Evolutionary conservation across 1,139 yeast species (phyloP).

Genomic region (Hanseniaspora uvarum): DNA sequence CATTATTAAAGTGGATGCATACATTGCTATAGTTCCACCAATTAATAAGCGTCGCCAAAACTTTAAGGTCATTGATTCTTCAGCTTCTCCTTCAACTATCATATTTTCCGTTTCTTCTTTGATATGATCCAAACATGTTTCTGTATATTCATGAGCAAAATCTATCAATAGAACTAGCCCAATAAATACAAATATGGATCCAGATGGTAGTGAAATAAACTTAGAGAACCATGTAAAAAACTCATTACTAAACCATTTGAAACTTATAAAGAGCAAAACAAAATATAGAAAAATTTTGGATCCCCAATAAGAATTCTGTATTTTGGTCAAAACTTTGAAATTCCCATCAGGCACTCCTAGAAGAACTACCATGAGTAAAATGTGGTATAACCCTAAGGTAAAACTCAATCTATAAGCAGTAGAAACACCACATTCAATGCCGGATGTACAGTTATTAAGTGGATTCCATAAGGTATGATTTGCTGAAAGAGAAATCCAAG

Average conservation of each 20-base stretch:
- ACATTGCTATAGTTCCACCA: conserved; percentile 83
- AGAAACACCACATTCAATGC: conserved; percentile 86
- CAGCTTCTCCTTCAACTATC: background rate
- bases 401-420: conserved; percentile 86
- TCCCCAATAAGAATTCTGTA: conserved; percentile 91
- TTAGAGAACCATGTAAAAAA: conserved; percentile 89
- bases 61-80: conserved; percentile 15
- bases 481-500: conserved; percentile 78
- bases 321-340: conserved; percentile 47
- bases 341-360: conserved; percentile 46
- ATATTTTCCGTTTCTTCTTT: conserved; percentile 71
- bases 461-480: conserved; percentile 69
- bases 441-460: conserved; percentile 62
- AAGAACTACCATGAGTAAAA: conserved; percentile 30
- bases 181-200: conserved; percentile 75
- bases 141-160: conserved; percentile 99
- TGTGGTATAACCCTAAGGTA: conserved; percentile 73
- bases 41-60: conserved; percentile 76
- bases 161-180: conserved; percentile 87
- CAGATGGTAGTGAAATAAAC: conserved; percentile 72
- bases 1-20: conserved; percentile 57
- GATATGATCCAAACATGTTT: conserved; percentile 80
- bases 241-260: conserved; percentile 59
- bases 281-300: conserved; percentile 58
- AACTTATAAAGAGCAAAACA: conserved; percentile 53